Percentiles rank a stretch among this genome's conserved stretches.
Conservation (phyloP, 192 early-diverging fungal species). For the Entomortierella parvispora region DNA sequence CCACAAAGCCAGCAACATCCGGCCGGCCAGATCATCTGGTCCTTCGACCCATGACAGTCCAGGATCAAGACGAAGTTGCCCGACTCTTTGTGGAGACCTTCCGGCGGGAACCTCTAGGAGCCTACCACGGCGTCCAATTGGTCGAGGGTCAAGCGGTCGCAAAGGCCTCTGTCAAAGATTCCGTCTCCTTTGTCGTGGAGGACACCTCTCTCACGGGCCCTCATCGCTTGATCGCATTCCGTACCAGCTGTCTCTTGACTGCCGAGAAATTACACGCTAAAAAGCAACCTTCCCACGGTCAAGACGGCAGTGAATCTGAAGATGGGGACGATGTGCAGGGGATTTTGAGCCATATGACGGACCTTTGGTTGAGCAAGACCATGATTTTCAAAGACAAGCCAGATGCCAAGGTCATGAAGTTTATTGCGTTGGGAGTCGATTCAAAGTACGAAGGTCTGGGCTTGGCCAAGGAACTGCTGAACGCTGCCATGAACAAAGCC, state of each 20-base stretch:
- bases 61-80: slow-evolving; percentile 27
- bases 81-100: slow-evolving; percentile 34
- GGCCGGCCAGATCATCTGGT: slow-evolving; percentile 31
- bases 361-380: slow-evolving; percentile 25
- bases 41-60: slow-evolving; percentile 22
- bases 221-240: slow-evolving; percentile 28
- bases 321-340: slow-evolving; percentile 13
- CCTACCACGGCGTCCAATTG: slow-evolving; percentile 10
- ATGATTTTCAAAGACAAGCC: slow-evolving; percentile 28
- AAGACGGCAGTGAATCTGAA: not conserved
- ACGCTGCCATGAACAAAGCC: slow-evolving; percentile 30
- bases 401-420: slow-evolving; percentile 43
- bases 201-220: slow-evolving; percentile 19
- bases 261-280: slow-evolving; percentile 2
- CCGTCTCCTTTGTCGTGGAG: slow-evolving; percentile 48
- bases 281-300: no score
- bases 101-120: slow-evolving; percentile 35
- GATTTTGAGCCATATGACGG: slow-evolving; percentile 19
- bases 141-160: slow-evolving; percentile 6
- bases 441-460: slow-evolving; percentile 23
- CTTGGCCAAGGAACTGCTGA: slow-evolving; percentile 36
- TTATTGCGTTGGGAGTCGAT: slow-evolving; percentile 45
- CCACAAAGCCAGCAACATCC: not conserved
- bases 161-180: slow-evolving; percentile 12
- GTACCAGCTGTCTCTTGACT: slow-evolving; percentile 24